Evolutionary conservation across 306 rosid genomes (phyloP).

Genomic region (Carpinus fangiana): DNA sequence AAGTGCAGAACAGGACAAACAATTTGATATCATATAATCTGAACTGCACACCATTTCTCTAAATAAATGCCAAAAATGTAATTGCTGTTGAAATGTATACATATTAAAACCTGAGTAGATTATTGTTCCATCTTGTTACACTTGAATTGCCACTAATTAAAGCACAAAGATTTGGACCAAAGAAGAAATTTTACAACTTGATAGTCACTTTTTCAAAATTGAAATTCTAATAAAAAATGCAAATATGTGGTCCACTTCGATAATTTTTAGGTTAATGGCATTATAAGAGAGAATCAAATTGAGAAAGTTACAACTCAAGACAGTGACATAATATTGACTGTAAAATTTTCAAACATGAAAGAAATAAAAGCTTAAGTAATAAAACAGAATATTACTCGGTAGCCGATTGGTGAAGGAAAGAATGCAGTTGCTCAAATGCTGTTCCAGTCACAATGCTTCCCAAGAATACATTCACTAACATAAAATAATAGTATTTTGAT

Average conservation of each 20-base stretch:
- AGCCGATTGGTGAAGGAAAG: slow-evolving; percentile 93
- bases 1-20: neutral
- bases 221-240: neutral
- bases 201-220: neutral
- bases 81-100: neutral
- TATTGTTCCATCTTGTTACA: neutral
- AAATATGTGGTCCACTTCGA: neutral
- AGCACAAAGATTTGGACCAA: neutral
- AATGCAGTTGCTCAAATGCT: slow-evolving; percentile 84
- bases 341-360: neutral
- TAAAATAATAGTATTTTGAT: slow-evolving; percentile 86
- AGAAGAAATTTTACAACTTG: neutral
- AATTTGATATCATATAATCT: neutral
- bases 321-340: neutral
- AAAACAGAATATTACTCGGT: slow-evolving; percentile 60
- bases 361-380: slow-evolving; percentile 16
- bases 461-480: slow-evolving; percentile 94
- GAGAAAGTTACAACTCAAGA: slow-evolving; percentile 2
- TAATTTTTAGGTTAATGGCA: neutral
- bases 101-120: neutral
- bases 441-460: slow-evolving; percentile 97
- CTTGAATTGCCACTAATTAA: neutral
- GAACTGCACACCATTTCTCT: neutral
- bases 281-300: neutral
- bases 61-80: neutral